phyloP scores from a whole-genome alignment of 352 stramenopile genomes.

The Stramenopiles sp. region DNA sequence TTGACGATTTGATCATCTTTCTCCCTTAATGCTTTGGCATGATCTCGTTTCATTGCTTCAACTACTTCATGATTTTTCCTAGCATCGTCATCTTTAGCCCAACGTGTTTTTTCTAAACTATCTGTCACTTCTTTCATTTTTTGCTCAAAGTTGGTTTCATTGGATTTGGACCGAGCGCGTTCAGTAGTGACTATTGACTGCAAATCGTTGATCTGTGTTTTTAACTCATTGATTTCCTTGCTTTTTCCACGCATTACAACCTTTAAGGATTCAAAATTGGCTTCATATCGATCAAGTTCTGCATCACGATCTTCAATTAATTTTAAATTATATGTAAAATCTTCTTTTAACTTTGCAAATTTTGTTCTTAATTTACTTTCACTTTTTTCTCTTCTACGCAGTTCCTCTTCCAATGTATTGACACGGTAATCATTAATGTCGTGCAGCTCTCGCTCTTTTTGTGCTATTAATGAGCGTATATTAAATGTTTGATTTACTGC shows the following conservation, averaged over 20 bases:
- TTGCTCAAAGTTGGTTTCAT: slow-evolving; percentile 35
- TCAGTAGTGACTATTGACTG: slow-evolving; percentile 30
- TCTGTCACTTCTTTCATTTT: slow-evolving; percentile 45
- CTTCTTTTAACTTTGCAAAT: slow-evolving; percentile 58
- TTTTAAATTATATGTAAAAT: slow-evolving; percentile 78
- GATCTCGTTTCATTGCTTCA: slow-evolving; percentile 29
- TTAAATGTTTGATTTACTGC: slow-evolving; percentile 12
- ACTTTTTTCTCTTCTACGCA: slow-evolving; percentile 20
- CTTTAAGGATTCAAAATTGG: slow-evolving; percentile 50
- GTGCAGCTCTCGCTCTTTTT: slow-evolving; percentile 70
- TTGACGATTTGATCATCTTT: slow-evolving; percentile 50
- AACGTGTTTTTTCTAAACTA: slow-evolving; percentile 41
- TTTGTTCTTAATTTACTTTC: slow-evolving; percentile 29
- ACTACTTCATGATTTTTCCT: slow-evolving; percentile 36
- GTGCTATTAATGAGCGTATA: slow-evolving; percentile 56
- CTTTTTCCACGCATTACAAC: slow-evolving; percentile 39
- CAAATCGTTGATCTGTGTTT: slow-evolving; percentile 33
- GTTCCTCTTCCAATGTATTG: slow-evolving; percentile 27
- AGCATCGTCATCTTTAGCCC: slow-evolving; percentile 48
- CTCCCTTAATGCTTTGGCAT: slow-evolving; percentile 35
- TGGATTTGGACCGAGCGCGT: slow-evolving; percentile 27
- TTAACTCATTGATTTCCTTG: slow-evolving; percentile 36
- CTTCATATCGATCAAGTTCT: slow-evolving; percentile 59
- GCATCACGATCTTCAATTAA: slow-evolving; percentile 64
- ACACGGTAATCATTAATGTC: slow-evolving; percentile 75